Evolutionary conservation across 192 early-diverging fungal species (phyloP).

Genomic region (Lunasporangiospora selenospora): DNA sequence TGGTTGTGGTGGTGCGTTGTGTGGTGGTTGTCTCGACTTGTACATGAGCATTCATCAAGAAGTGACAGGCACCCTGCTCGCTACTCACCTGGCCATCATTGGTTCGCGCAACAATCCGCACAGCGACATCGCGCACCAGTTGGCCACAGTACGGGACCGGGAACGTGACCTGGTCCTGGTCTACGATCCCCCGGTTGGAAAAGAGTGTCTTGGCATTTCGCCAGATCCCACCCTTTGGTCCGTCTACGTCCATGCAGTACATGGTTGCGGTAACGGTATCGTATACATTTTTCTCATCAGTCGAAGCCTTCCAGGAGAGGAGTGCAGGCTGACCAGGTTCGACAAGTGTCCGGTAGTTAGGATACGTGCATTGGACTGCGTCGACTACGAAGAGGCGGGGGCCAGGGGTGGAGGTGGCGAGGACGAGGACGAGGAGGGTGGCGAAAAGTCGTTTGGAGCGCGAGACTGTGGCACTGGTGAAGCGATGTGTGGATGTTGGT

Average conservation of each 20-base stretch:
- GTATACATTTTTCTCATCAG: conserved; percentile 2
- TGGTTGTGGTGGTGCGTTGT: conserved; percentile 7
- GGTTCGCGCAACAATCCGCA: conserved; percentile 20
- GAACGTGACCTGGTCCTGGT: conserved; percentile 6
- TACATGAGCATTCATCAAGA: conserved; percentile 11
- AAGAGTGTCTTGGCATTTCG: conserved; percentile 18
- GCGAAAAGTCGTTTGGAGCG: not conserved
- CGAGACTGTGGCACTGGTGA: no score
- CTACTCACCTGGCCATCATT: not conserved
- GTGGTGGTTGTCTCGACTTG: not conserved
- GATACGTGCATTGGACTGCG: conserved; percentile 25
- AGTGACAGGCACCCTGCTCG: conserved; percentile 17
- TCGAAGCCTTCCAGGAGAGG: conserved; percentile 9
- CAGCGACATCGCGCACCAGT: conserved; percentile 15
- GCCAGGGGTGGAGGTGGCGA: not conserved
- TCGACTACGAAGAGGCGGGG: not conserved
- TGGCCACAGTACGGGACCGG: conserved; percentile 32
- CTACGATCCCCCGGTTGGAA: conserved; percentile 1
- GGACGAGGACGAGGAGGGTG: not conserved
- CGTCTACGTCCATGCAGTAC: conserved; percentile 44
- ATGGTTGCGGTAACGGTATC: conserved; percentile 23
- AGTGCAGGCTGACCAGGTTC: conserved; percentile 14
- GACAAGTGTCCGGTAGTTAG: conserved; percentile 29
- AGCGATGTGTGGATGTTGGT: not conserved
- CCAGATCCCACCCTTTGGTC: conserved; percentile 30